phyloP scores from a whole-genome alignment of 192 early-diverging fungal genomes.

The Backusella luteola region DNA sequence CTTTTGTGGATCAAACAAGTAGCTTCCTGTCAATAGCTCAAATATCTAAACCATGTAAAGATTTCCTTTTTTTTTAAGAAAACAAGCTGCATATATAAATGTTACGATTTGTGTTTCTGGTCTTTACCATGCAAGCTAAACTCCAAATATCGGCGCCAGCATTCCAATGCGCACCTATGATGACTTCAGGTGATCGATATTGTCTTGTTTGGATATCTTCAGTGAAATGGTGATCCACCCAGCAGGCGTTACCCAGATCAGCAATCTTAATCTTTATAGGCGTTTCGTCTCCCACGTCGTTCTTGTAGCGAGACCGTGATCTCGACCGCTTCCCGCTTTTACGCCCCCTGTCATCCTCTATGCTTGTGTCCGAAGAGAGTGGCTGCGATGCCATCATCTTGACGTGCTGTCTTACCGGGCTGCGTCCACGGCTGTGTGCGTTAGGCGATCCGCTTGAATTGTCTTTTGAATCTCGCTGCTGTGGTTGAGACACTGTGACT shows the following conservation, averaged over 20 bases:
- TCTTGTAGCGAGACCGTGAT: not conserved
- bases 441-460: not conserved
- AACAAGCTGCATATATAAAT: not conserved
- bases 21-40: conserved; percentile 92
- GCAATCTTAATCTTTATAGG: conserved; percentile 86
- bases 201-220: conserved; percentile 97
- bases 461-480: conserved; percentile 13
- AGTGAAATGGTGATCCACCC: conserved; percentile 94
- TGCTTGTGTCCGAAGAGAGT: conserved; percentile 14
- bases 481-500: not conserved
- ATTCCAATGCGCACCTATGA: conserved; percentile 86
- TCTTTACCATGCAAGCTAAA: conserved; percentile 80
- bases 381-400: conserved; percentile 33
- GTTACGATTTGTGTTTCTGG: not conserved
- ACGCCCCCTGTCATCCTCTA: conserved; percentile 17
- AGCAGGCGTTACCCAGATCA: conserved; percentile 96
- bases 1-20: conserved; percentile 91
- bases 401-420: conserved; percentile 17
- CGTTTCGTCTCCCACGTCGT: not conserved
- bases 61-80: not conserved
- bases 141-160: conserved; percentile 91
- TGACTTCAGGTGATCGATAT: conserved; percentile 95
- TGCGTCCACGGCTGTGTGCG: conserved; percentile 17
- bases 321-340: conserved; percentile 10
- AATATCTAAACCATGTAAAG: conserved; percentile 51